Base-by-base conservation (phyloP, 108 stramenopile genomes). In the Nannochloropsis granulata region DNA sequence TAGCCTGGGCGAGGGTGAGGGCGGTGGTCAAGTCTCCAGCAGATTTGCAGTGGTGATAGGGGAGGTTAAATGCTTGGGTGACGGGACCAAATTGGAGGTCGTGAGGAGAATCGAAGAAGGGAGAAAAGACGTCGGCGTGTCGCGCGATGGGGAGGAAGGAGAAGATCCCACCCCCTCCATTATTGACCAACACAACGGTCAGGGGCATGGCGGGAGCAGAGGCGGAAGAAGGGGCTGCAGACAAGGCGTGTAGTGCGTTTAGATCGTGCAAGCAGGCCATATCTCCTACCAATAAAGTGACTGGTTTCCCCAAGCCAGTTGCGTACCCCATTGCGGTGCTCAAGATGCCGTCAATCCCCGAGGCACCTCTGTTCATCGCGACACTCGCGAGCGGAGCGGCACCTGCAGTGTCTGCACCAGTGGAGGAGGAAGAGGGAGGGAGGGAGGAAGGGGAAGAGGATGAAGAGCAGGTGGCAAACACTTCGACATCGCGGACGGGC, bases 131-230 rank as follows among this genome's bases (percentile, higher is more conserved):
- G 81, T 91, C 90, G 7, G 92, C 94, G 88, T 95, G 93, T 79
- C 93, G 93, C n/a, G 95, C 93, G 82, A 97, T 93, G 0, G 96
- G 96, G n/a, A 97, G 87, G 83, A 97, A 97, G 25, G 93, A 93
- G 84, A 97, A 97, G 42, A 97, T 97, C 21, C 93, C 95, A 12
- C 96, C 95, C 43, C 96, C 96, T 46, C 93, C 92, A 85, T 97
- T 97, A 92, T 97, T 95, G 42, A 96, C 92, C 45, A 95, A 85
- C 16, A 89, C 88, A 19, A 86, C 25, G 10, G 83, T 86, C 10
- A 89, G 21, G 21, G 78, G 79, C 7, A 12, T 23, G 71, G 42
- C 25, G 24, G 23, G 44, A 2, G 93, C 24, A 42, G 44, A 79
- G 25, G 23, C 44, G 79, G 79, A 82, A 81, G 34, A 84, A 43